A percentile compares a stretch with the other conserved stretches of the same genome.
These are phyloP conservation scores for Cryphonectria nitschkei DNA, from an alignment of 2,329 filamentous ascomycete genomes.

Conservation along the genomic window DNA sequence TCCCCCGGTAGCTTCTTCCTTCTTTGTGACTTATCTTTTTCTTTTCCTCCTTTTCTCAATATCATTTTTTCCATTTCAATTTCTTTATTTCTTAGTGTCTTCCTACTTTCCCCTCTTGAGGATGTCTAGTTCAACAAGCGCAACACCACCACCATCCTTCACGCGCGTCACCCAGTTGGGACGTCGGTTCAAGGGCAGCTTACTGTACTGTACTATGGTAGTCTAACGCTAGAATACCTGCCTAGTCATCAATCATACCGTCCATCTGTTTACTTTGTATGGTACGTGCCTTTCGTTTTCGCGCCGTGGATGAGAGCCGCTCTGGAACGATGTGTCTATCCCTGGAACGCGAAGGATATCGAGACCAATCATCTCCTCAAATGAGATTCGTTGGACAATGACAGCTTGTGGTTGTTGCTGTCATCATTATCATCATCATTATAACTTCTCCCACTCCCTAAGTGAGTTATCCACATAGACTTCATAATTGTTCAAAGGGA, in stretches of 20 bases:
- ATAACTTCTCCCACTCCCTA: not conserved
- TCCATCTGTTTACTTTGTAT: not conserved
- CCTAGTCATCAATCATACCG: not conserved
- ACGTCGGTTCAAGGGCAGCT: not conserved
- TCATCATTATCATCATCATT: not conserved
- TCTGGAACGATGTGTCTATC: slow-evolving; percentile 17
- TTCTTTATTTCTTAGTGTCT: not conserved
- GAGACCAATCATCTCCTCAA: not conserved
- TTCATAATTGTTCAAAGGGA: not conserved
- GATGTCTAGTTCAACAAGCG: not conserved
- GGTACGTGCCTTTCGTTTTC: no score
- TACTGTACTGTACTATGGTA: not conserved
- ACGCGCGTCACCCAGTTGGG: slow-evolving; percentile 3
- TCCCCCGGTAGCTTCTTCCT: slow-evolving; percentile 9
- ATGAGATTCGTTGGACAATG: not conserved
- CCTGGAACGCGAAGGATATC: slow-evolving; percentile 30
- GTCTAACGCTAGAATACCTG: not conserved
- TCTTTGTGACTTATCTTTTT: not conserved
- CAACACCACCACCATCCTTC: not conserved
- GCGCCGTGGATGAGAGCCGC: slow-evolving; percentile 9
- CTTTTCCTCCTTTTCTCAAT: not conserved
- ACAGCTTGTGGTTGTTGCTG: not conserved
- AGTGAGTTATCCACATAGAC: not conserved
- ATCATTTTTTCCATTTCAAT: not conserved
- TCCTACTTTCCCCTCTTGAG: not conserved